Percentiles rank a stretch among this genome's conserved stretches.
phyloP scores from a whole-genome alignment of 352 stramenopile genomes.

The Peronospora destructor region DNA sequence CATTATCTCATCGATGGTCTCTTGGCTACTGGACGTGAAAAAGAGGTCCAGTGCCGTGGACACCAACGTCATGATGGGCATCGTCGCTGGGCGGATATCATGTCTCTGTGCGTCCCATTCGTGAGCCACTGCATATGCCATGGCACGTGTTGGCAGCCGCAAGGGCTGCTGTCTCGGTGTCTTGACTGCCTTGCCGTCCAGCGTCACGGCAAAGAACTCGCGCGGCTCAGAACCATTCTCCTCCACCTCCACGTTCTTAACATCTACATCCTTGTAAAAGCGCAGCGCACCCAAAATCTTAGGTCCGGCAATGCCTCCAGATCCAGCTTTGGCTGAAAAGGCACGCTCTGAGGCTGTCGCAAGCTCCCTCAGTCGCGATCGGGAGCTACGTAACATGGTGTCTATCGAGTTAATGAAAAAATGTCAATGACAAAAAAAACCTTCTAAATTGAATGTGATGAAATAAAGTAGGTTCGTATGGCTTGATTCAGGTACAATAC shows the following conservation, averaged over 20 bases:
- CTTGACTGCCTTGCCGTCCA: constrained; percentile 81
- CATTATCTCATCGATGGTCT: constrained; percentile 75
- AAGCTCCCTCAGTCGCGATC: constrained; percentile 19
- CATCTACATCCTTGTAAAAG: constrained; percentile 79
- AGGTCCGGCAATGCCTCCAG: constrained; percentile 43
- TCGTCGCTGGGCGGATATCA: constrained; percentile 70
- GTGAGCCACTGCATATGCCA: constrained; percentile 68
- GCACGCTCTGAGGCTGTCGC: constrained; percentile 21
- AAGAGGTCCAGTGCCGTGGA: constrained; percentile 71
- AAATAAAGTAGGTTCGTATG: constrained; percentile 2
- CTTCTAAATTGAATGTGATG: constrained; percentile 2
- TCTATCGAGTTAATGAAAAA: not conserved
- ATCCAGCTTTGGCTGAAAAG: constrained; percentile 45
- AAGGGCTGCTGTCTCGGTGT: constrained; percentile 62
- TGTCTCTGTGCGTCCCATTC: constrained; percentile 80
- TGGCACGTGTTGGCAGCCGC: constrained; percentile 49
- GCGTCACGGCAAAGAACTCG: constrained; percentile 54
- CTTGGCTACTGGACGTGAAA: constrained; percentile 42
- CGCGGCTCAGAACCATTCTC: constrained; percentile 12
- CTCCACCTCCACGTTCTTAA: constrained; percentile 45
- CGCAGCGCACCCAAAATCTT: constrained; percentile 74
- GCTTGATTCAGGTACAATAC: not conserved
- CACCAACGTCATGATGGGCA: constrained; percentile 85
- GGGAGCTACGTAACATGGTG: constrained; percentile 28
- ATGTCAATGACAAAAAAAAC: constrained; percentile 7